phyloP scores from a whole-genome alignment of 2,329 filamentous ascomycete species.

The Phialemonium atrogriseum region DNA sequence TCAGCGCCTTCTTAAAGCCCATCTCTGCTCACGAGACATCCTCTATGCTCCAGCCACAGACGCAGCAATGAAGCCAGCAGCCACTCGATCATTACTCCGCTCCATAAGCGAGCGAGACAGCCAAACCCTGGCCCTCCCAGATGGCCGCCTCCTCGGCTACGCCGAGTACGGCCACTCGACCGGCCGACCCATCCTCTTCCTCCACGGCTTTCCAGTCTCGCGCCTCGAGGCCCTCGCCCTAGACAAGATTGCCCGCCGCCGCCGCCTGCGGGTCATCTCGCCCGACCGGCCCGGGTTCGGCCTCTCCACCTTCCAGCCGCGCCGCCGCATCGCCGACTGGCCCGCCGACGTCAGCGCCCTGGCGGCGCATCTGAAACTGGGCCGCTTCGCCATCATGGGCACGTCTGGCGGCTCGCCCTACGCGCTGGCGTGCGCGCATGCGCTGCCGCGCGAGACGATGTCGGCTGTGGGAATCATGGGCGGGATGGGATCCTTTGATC shows the following conservation, averaged over 20 bases:
- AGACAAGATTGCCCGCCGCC: constrained; percentile 16
- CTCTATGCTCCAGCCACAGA: too few relatives aligned
- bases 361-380: constrained; percentile 15
- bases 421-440: constrained; percentile 24
- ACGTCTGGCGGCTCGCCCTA: constrained; percentile 27
- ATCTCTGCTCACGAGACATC: too few relatives aligned
- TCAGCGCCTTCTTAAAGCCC: too few relatives aligned
- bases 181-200: constrained; percentile 26
- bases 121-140: constrained; percentile 24
- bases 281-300: constrained; percentile 35
- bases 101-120: not conserved
- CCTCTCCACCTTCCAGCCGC: constrained; percentile 25
- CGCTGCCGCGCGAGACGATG: constrained; percentile 19
- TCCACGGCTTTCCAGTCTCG: constrained; percentile 33
- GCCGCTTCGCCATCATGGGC: constrained; percentile 23
- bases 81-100: too few relatives aligned
- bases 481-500: constrained; percentile 24
- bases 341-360: constrained; percentile 23
- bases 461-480: constrained; percentile 28
- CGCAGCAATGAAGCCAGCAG: too few relatives aligned
- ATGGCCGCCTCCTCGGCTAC: constrained; percentile 31
- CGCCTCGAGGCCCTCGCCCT: constrained; percentile 26
- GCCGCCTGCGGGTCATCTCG: constrained; percentile 24
- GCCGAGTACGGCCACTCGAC: constrained; percentile 25
- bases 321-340: constrained; percentile 23